These are phyloP conservation scores for Amanita rimosa DNA, from an alignment of 768 basidiomycete genomes.

Conservation along the genomic window DNA sequence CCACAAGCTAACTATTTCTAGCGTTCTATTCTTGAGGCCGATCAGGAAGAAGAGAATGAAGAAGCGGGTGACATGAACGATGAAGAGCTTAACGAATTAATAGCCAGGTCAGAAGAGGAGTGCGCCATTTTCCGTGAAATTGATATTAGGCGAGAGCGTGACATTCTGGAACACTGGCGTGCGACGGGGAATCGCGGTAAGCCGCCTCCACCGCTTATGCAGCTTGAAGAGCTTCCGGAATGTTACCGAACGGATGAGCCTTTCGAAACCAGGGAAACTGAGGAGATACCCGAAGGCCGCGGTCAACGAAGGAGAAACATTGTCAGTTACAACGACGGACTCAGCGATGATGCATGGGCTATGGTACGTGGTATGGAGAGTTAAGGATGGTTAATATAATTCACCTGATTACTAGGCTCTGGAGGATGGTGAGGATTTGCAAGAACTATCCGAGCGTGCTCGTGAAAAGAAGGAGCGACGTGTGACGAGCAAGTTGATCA, in stretches of 20 bases:
- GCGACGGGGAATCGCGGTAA: slow-evolving; percentile 65
- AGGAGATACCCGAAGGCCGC: slow-evolving; percentile 64
- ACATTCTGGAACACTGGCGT: slow-evolving; percentile 55
- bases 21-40: slow-evolving; percentile 86
- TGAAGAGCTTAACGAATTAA: slow-evolving; percentile 88
- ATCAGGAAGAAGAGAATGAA: slow-evolving; percentile 84
- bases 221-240: slow-evolving; percentile 83
- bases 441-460: slow-evolving; percentile 57
- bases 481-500: slow-evolving; percentile 43
- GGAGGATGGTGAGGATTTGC: slow-evolving; percentile 73
- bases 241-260: slow-evolving; percentile 84
- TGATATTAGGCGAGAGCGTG: slow-evolving; percentile 71
- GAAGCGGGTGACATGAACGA: slow-evolving; percentile 90
- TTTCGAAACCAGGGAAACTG: slow-evolving; percentile 52
- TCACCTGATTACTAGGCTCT: slow-evolving; percentile 31
- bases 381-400: background rate
- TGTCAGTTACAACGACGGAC: slow-evolving; percentile 88
- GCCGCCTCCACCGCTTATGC: slow-evolving; percentile 67
- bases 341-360: slow-evolving; percentile 91
- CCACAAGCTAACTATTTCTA: slow-evolving; percentile 17
- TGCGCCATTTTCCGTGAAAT: slow-evolving; percentile 65
- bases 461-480: slow-evolving; percentile 59
- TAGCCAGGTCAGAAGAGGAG: slow-evolving; percentile 81
- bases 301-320: slow-evolving; percentile 76
- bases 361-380: slow-evolving; percentile 37